Percentiles rank a stretch among this genome's conserved stretches.
Evolutionary conservation across 495 filamentous ascomycete species (phyloP).

Genomic region (Schizothecium vesticola): DNA sequence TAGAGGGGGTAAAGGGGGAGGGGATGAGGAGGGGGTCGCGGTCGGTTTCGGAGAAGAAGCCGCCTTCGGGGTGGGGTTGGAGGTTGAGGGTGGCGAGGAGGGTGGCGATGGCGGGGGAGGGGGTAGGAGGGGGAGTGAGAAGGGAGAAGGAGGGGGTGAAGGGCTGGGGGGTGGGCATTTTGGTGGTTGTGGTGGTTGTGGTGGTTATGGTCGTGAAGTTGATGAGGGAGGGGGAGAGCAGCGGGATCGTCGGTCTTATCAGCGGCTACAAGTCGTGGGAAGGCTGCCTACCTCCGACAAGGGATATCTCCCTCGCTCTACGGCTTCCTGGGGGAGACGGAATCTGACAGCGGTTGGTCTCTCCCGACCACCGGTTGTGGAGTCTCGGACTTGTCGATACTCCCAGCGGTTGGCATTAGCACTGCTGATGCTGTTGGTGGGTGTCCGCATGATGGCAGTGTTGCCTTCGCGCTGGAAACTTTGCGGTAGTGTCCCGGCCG

Average conservation of each 20-base stretch:
- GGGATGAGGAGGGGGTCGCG: conserved; percentile 44
- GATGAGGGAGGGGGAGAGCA: background rate
- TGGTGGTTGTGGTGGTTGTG: background rate
- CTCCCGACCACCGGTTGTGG: background rate
- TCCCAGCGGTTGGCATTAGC: background rate
- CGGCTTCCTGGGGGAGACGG: background rate
- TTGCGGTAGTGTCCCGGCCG: background rate
- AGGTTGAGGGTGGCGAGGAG: conserved; percentile 44
- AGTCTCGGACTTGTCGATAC: background rate
- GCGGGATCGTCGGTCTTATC: background rate
- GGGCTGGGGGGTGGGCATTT: background rate
- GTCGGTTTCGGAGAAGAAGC: conserved; percentile 61
- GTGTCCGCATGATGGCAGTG: background rate
- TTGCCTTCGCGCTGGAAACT: background rate
- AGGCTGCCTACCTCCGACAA: background rate
- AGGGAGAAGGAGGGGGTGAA: conserved; percentile 1
- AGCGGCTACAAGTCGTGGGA: background rate
- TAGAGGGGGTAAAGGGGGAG: conserved; percentile 41
- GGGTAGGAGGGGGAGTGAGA: conserved; percentile 25
- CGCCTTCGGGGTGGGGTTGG: conserved; percentile 55
- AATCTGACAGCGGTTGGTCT: background rate
- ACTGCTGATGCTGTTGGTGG: background rate
- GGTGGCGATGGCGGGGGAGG: conserved; percentile 31
- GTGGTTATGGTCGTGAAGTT: background rate
- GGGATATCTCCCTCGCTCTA: background rate